Percentiles rank a stretch among this genome's conserved stretches.
Evolutionary conservation across 2,329 filamentous ascomycete genomes (phyloP).

Genomic region (Cryphonectria radicalis): DNA sequence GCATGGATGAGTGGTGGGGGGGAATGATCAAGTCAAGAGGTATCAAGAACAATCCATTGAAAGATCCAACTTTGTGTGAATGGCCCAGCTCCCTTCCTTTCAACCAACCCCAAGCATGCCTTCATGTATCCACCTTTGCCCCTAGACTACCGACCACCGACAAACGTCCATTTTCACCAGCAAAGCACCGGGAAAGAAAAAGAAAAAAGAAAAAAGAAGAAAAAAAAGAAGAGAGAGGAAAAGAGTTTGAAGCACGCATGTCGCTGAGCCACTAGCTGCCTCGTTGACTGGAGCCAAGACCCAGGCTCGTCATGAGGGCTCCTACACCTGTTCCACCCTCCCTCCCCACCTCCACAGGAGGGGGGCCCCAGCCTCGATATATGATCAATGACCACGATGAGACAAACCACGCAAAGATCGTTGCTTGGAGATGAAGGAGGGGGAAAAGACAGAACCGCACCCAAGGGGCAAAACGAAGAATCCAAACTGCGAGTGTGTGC

Average conservation of each 20-base stretch:
- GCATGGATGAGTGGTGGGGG: not conserved
- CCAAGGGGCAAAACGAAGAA: not conserved
- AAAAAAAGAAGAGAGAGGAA: no score
- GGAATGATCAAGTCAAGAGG: not conserved
- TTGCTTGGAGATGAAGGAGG: not conserved
- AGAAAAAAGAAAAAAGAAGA: no score
- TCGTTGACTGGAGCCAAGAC: not conserved
- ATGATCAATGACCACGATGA: not conserved
- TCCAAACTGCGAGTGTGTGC: no score
- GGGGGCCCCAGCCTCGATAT: not conserved
- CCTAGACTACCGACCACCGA: not conserved
- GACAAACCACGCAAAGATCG: not conserved
- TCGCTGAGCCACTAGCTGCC: not conserved
- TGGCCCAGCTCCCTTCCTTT: not conserved
- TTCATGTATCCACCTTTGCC: not conserved
- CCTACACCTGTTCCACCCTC: not conserved
- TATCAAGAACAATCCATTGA: conserved; percentile 13
- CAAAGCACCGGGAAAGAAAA: not conserved
- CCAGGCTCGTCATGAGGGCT: not conserved
- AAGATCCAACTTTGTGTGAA: conserved; percentile 13
- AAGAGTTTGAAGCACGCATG: not conserved
- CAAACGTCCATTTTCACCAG: not conserved
- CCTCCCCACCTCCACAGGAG: not conserved
- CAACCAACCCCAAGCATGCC: not conserved
- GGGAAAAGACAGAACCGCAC: not conserved